phyloP scores from a whole-genome alignment of 1,139 yeast genomes.

The Taphrina communis region DNA sequence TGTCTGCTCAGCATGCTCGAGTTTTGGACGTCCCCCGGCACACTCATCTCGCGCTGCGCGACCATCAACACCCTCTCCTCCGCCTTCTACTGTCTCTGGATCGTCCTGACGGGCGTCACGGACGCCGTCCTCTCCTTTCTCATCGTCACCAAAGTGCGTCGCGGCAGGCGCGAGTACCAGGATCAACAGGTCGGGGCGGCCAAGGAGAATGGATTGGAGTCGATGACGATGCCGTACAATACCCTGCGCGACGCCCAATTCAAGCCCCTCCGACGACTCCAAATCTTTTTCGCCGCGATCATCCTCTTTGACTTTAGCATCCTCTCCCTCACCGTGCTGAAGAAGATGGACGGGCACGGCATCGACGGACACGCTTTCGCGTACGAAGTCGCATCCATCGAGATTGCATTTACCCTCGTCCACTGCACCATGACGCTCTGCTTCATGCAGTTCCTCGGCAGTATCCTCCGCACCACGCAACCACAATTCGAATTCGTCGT shows the following conservation, averaged over 20 bases:
- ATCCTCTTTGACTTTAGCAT: constrained; percentile 32
- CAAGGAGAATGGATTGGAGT: background rate
- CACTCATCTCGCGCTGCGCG: constrained; percentile 25
- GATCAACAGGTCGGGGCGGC: background rate
- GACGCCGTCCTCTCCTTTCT: constrained; percentile 30
- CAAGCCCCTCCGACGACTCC: constrained; percentile 23
- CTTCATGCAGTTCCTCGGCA: constrained; percentile 36
- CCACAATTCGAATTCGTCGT: constrained; percentile 37
- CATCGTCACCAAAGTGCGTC: constrained; percentile 29
- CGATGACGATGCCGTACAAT: background rate
- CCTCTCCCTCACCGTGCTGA: constrained; percentile 23
- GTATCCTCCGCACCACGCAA: constrained; percentile 9
- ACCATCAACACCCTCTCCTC: constrained; percentile 35
- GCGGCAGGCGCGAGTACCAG: constrained; percentile 14
- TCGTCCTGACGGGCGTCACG: constrained; percentile 34
- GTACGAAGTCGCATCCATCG: constrained; percentile 33
- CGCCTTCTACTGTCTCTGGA: constrained; percentile 24
- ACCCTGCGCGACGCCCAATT: background rate
- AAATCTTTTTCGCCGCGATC: constrained; percentile 26
- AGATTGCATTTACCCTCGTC: constrained; percentile 24
- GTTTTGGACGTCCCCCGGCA: constrained; percentile 19
- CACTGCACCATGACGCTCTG: constrained; percentile 33
- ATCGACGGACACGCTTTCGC: constrained; percentile 31
- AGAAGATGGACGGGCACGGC: constrained; percentile 24
- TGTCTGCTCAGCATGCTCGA: constrained; percentile 22